Percentiles rank a stretch among this genome's conserved stretches.
Evolutionary conservation across 352 stramenopile genomes (phyloP).

Genomic region (Phytophthora tentaculata): DNA sequence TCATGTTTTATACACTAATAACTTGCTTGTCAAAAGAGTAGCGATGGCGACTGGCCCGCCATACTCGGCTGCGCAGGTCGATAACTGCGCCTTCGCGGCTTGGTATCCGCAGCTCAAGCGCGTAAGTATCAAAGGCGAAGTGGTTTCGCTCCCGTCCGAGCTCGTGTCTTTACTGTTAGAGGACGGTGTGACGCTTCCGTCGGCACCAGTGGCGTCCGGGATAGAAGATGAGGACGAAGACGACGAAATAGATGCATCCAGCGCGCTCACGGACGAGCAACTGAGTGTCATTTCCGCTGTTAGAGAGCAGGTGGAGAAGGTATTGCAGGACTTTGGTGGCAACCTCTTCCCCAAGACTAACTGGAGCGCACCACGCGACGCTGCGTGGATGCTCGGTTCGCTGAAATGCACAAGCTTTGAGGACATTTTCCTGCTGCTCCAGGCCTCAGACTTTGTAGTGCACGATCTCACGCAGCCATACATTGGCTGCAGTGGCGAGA

Average conservation of each 20-base stretch:
- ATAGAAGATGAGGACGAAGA: slow-evolving; percentile 32
- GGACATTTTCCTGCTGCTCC: slow-evolving; percentile 85
- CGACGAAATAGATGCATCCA: slow-evolving; percentile 32
- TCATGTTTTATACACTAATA: slow-evolving; percentile 3
- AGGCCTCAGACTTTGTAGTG: slow-evolving; percentile 88
- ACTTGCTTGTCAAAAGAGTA: not conserved
- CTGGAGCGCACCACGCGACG: slow-evolving; percentile 94
- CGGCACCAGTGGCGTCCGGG: slow-evolving; percentile 27
- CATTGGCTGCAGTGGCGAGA: slow-evolving; percentile 56
- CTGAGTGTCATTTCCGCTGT: slow-evolving; percentile 43
- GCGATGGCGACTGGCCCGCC: slow-evolving; percentile 20
- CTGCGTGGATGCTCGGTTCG: slow-evolving; percentile 91
- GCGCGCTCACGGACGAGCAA: slow-evolving; percentile 30
- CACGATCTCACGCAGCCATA: slow-evolving; percentile 92
- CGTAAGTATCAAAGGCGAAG: slow-evolving; percentile 69
- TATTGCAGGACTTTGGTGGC: slow-evolving; percentile 70
- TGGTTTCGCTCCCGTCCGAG: slow-evolving; percentile 53
- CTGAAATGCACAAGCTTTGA: slow-evolving; percentile 84
- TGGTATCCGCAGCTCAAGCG: slow-evolving; percentile 73
- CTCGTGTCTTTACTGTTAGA: slow-evolving; percentile 73
- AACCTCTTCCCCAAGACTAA: slow-evolving; percentile 93
- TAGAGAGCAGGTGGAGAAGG: slow-evolving; percentile 65
- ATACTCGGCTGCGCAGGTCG: slow-evolving; percentile 75
- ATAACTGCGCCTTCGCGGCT: slow-evolving; percentile 78
- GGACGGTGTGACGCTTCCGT: slow-evolving; percentile 67